Base-by-base conservation (phyloP, 2,329 filamentous ascomycete species). In the Sphaerostilbella broomeana region DNA sequence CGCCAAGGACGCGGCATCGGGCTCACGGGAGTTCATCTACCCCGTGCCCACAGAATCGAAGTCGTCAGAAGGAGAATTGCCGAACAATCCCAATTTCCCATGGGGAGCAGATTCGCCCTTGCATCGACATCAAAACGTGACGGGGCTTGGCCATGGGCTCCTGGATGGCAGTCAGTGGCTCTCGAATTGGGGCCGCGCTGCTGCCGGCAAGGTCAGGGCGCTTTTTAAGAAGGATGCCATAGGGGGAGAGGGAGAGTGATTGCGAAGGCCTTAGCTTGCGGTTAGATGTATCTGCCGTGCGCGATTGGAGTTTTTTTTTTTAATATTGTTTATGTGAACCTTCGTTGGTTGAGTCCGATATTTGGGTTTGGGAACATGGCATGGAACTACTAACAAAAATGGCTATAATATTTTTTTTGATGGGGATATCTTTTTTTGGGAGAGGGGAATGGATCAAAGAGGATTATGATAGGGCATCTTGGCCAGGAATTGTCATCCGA, bases 91-190 rank as follows among this genome's bases (percentile, higher is more conserved):
- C 12, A 57, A 60, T 41, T 62, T 52, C 18, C 61, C 62, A 2
- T 64, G 61, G 61, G 61, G 59, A 9, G 58, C 55, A 20, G 51
- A 56, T 44, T 60, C 54, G 25, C 60, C 60, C 1, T 41, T 58
- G 22, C 60, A 64, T 43, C 59, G 60, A 5, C 58, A 62, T 35
- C 53, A 56, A 20, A 56, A 58, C 37, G 48, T 54, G 33, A 51
- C 50, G 6, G 47, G 48, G n/a, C 47, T 56, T 4, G 43, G 48
- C 20, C 38, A 49, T n/a, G 54, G 52, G 16, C 41, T 49, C 16
- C 2, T 36, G 0, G 16, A 7, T 4, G 15, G 29, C 5, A 29
- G 28, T 8, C 29, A 22, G 11, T 31, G 26, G 20, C 15, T 43
- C 17, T 10, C 27, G 8, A 28, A 35, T n/a, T 43, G 36, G 32